Base-by-base conservation (phyloP, 306 rosid genomes). In the Phaseolus lunatus region DNA sequence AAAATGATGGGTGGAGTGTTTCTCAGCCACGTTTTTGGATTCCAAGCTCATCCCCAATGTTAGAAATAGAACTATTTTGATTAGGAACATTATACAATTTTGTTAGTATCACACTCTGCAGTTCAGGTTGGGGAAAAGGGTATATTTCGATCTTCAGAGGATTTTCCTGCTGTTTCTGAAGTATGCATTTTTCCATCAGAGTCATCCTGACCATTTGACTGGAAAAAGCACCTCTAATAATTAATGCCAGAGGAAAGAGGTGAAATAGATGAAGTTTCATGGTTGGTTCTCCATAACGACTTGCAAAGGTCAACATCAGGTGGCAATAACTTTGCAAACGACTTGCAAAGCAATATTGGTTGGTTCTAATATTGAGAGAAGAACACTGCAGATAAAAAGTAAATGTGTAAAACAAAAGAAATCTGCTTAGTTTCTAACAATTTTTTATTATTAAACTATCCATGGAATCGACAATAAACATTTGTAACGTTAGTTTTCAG, bases 351-450 rank as follows among this genome's bases (percentile, higher is more conserved):
- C n/a, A n/a, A n/a, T n/a, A n/a, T n/a, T n/a, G n/a, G 87, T 86
- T 35, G 98, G 98, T 84, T 90, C 96, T 88, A 91, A 78, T 87
- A 94, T 88, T 7, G 97, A 90, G 64, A 94, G 92, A 76, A 94
- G 94, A 70, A 94, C 91, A 22, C 98, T 94, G 87, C 89, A 90
- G 65, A 71, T 18, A 9, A 29, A 57, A 78, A 66, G 71, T 58
- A 48, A 49, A 64, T 47, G 67, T 22, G 79, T n/a, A 62, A 85
- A 67, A 78, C 48, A 52, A 41, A 15, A 67, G 26, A 45, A 63
- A 82, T 22, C 41, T 9, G 48, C 59, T 56, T 65, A 85, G 29
- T 49, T 48, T 64, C 67, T 20, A 73, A 72, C 41, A 47, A 31
- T 19, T 44, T 58, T 37, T 66, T 58, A 64, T 72, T 16, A 31